These are phyloP conservation scores for Zymoseptoria brevis DNA, from an alignment of 2,329 filamentous ascomycete genomes.

Conservation along the genomic window DNA sequence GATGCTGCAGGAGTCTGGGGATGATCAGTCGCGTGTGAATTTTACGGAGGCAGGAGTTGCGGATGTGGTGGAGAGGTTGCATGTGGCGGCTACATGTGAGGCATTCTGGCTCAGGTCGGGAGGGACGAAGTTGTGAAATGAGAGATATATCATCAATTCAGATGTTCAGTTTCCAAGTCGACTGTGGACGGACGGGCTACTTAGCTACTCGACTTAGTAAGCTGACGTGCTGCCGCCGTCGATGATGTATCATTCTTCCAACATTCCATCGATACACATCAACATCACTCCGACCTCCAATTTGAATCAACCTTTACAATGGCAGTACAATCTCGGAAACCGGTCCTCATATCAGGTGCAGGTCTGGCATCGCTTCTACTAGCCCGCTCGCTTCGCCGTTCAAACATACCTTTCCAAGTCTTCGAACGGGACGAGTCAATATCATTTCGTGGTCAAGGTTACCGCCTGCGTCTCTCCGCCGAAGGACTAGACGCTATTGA, in stretches of 20 bases:
- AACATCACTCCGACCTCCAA: not conserved
- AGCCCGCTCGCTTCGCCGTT: slow-evolving; percentile 30
- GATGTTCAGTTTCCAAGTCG: not conserved
- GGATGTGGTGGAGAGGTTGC: not conserved
- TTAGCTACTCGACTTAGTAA: too few species aligned
- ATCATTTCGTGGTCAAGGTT: slow-evolving; percentile 55
- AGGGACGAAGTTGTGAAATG: not conserved
- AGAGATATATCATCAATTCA: not conserved
- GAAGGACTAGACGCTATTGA: slow-evolving; percentile 56
- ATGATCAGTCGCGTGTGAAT: not conserved
- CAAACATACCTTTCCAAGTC: slow-evolving; percentile 33
- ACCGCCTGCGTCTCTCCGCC: slow-evolving; percentile 50
- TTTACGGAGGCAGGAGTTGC: not conserved
- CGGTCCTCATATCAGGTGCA: slow-evolving; percentile 36
- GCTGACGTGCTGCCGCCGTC: too few species aligned
- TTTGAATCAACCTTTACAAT: not conserved
- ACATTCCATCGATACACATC: not conserved
- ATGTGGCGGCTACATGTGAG: not conserved
- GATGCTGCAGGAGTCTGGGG: not conserved
- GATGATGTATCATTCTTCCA: too few species aligned
- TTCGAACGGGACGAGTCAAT: slow-evolving; percentile 41
- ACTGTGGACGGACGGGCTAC: too few species aligned
- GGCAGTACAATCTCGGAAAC: slow-evolving; percentile 23
- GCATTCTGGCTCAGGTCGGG: not conserved
- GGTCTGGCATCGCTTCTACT: slow-evolving; percentile 35